These are phyloP conservation scores for Claviceps maximensis DNA, from an alignment of 2,329 filamentous ascomycete species.

Conservation along the genomic window DNA sequence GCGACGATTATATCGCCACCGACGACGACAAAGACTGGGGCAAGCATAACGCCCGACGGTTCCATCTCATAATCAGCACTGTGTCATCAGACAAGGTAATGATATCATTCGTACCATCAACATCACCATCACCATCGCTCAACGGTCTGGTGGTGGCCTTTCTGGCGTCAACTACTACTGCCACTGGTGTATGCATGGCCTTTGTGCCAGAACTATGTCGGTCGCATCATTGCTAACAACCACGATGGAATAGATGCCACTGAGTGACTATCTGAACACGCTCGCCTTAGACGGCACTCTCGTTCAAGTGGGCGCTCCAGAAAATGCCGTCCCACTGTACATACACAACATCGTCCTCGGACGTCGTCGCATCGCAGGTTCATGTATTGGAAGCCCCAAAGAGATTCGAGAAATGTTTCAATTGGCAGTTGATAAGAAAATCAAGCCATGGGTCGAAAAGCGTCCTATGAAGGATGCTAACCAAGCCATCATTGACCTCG, in stretches of 20 bases:
- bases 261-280: conserved; percentile 46
- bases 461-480: conserved; percentile 43
- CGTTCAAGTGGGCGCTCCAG: conserved; percentile 44
- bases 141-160: no score
- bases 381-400: conserved; percentile 32
- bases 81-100: conserved; percentile 28
- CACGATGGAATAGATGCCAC: conserved; percentile 34
- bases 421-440: conserved; percentile 39
- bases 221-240: neutral
- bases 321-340: conserved; percentile 8
- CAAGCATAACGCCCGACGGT: conserved; percentile 32
- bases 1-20: conserved; percentile 33
- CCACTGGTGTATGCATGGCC: no score
- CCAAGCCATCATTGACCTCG: conserved; percentile 41
- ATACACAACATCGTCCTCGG: conserved; percentile 40
- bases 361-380: conserved; percentile 34
- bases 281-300: conserved; percentile 46
- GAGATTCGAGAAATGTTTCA: conserved; percentile 48
- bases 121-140: no score
- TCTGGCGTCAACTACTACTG: no score
- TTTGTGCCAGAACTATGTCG: no score
- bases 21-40: conserved; percentile 41
- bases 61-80: conserved; percentile 48
- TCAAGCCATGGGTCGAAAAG: conserved; percentile 43
- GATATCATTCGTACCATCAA: neutral